Evolutionary conservation across 805 yeast species (phyloP).

Genomic region (Candida parachauliodes): DNA sequence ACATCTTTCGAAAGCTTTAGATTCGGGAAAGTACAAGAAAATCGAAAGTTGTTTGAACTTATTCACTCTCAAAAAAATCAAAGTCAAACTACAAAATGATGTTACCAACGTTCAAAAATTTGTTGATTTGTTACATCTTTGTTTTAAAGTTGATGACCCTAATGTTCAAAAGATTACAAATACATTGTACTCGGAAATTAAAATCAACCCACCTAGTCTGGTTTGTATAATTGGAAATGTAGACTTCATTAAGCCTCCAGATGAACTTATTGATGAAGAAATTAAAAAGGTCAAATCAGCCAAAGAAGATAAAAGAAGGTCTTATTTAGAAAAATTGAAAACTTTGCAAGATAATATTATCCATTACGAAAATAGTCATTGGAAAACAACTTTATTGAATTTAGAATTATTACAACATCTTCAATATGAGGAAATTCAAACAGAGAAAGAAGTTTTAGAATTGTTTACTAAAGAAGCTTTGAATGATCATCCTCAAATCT

Average conservation of each 20-base stretch:
- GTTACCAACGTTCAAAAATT: slow-evolving; percentile 47
- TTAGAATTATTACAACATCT: slow-evolving; percentile 49
- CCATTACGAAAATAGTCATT: slow-evolving; percentile 38
- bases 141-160: slow-evolving; percentile 54
- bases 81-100: slow-evolving; percentile 55
- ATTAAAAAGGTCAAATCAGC: slow-evolving; percentile 59
- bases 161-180: slow-evolving; percentile 55
- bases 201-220: slow-evolving; percentile 31
- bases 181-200: slow-evolving; percentile 40
- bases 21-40: slow-evolving; percentile 45
- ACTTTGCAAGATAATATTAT: slow-evolving; percentile 40
- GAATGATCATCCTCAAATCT: slow-evolving; percentile 66
- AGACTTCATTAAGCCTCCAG: slow-evolving; percentile 57
- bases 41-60: slow-evolving; percentile 64
- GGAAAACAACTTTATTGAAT: slow-evolving; percentile 54
- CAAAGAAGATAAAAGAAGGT: slow-evolving; percentile 52
- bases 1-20: slow-evolving; percentile 47
- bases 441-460: slow-evolving; percentile 37
- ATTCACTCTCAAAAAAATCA: slow-evolving; percentile 55
- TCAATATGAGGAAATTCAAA: slow-evolving; percentile 51
- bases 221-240: slow-evolving; percentile 50
- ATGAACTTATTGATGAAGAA: slow-evolving; percentile 52
- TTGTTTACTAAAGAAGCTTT: slow-evolving; percentile 46
- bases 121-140: slow-evolving; percentile 47
- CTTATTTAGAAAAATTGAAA: slow-evolving; percentile 37